phyloP scores from a whole-genome alignment of 1,284 basidiomycete species.

The Ustilago lituana region DNA sequence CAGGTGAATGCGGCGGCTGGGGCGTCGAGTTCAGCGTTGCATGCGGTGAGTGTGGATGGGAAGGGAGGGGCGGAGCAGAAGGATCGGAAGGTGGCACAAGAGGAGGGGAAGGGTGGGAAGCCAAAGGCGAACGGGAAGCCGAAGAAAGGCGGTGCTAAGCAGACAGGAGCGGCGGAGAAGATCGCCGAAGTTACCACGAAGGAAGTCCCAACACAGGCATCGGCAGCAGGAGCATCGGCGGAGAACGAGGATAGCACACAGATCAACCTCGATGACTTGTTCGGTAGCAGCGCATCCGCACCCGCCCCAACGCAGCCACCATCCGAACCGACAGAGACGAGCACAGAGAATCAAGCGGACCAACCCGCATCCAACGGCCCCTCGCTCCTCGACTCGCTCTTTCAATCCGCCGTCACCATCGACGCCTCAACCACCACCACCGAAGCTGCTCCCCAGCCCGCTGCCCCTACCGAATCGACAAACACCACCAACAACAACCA shows the following conservation, averaged over 20 bases:
- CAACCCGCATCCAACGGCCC: slow-evolving; percentile 4
- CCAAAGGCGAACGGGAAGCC: slow-evolving; percentile 21
- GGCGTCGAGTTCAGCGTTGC: slow-evolving; percentile 2
- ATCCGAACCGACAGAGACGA: neutral
- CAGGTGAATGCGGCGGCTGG: slow-evolving; percentile 12
- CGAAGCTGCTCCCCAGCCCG: neutral
- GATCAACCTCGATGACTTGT: slow-evolving; percentile 44
- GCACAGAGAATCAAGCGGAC: neutral
- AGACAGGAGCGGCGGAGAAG: slow-evolving; percentile 13
- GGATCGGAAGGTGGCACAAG: slow-evolving; percentile 14
- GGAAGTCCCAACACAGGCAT: neutral
- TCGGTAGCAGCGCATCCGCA: slow-evolving; percentile 17
- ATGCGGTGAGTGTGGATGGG: neutral
- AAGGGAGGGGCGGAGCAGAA: slow-evolving; percentile 1
- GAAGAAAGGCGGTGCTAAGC: slow-evolving; percentile 23
- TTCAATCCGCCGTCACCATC: slow-evolving; percentile 25
- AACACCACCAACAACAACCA: slow-evolving; percentile 1
- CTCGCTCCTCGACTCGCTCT: slow-evolving; percentile 34
- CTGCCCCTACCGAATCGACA: neutral
- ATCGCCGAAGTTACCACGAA: slow-evolving; percentile 11
- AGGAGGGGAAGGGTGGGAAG: slow-evolving; percentile 12
- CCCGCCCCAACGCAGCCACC: neutral
- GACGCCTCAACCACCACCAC: neutral
- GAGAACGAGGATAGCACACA: slow-evolving; percentile 12
- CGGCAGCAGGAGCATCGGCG: neutral